Percentiles rank a stretch among this genome's conserved stretches.
These are phyloP conservation scores for Leucaena leucocephala DNA, from an alignment of 306 rosid genomes.

Conservation along the genomic window DNA sequence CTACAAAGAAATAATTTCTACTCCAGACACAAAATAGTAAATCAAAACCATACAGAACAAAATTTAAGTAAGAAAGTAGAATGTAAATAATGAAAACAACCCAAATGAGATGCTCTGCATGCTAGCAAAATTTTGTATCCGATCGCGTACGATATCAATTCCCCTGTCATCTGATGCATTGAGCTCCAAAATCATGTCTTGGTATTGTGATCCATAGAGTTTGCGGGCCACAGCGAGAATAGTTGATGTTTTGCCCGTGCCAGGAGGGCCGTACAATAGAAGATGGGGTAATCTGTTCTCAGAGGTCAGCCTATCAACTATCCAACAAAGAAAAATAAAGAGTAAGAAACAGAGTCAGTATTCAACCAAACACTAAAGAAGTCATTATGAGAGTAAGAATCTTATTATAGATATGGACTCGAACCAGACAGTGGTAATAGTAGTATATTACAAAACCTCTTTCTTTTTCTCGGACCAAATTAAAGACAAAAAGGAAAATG, in stretches of 20 bases:
- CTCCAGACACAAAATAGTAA: neutral
- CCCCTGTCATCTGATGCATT: constrained; percentile 98
- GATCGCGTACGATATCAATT: constrained; percentile 89
- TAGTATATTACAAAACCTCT: constrained; percentile 1
- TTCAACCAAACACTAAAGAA: neutral
- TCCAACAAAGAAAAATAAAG: constrained; percentile 25
- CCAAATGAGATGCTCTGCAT: constrained; percentile 91
- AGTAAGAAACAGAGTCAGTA: neutral
- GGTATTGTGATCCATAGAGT: constrained; percentile 76
- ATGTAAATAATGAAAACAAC: constrained; percentile 48
- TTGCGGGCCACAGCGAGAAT: constrained; percentile 92
- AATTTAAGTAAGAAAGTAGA: neutral
- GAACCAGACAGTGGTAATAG: neutral
- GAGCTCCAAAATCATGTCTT: constrained; percentile 85
- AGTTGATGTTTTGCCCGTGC: constrained; percentile 95
- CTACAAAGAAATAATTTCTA: neutral
- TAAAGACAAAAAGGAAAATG: neutral
- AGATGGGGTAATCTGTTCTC: constrained; percentile 96
- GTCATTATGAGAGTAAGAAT: neutral
- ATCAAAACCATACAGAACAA: neutral
- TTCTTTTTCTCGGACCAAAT: constrained; percentile 6
- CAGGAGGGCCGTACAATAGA: constrained; percentile 92
- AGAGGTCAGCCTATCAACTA: constrained; percentile 86
- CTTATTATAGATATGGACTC: neutral
- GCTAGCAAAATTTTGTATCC: constrained; percentile 96